A percentile compares a stretch with the other conserved stretches of the same genome.
Evolutionary conservation across 768 basidiomycete species (phyloP).

Genomic region (Tubosaeta brunneosetosa): DNA sequence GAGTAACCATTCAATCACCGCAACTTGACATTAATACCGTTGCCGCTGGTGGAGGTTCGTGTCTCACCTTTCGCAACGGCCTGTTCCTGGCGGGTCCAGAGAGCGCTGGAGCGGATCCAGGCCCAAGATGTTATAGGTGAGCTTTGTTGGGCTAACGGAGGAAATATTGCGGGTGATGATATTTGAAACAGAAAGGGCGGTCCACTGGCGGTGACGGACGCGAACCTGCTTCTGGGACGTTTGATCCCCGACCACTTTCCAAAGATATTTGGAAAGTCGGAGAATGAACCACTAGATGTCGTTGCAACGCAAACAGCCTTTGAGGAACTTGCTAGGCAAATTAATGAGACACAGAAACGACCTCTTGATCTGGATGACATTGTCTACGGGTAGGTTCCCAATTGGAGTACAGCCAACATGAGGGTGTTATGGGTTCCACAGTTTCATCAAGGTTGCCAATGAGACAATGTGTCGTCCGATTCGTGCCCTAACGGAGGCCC

Average conservation of each 20-base stretch:
- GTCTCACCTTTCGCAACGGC: conserved; percentile 84
- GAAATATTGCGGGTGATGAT: not conserved
- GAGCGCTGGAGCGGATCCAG: conserved; percentile 91
- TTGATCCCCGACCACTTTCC: conserved; percentile 90
- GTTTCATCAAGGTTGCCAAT: conserved; percentile 94
- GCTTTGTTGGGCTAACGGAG: conserved; percentile 8
- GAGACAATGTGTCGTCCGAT: conserved; percentile 97
- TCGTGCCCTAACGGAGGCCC: conserved; percentile 83
- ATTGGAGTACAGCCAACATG: not conserved
- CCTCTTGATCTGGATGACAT: conserved; percentile 75
- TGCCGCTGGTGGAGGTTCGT: conserved; percentile 91
- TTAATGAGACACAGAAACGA: conserved; percentile 61
- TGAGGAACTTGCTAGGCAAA: conserved; percentile 59
- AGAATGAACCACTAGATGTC: conserved; percentile 77
- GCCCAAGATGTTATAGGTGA: conserved; percentile 86
- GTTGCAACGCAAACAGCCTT: conserved; percentile 68
- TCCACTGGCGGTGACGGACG: conserved; percentile 88
- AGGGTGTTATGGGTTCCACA: conserved; percentile 23
- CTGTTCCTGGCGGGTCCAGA: conserved; percentile 90
- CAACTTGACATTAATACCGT: conserved; percentile 96
- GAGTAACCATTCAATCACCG: conserved; percentile 86
- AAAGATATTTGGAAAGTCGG: conserved; percentile 88
- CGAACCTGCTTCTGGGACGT: conserved; percentile 85
- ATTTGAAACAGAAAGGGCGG: conserved; percentile 68
- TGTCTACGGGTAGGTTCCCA: conserved; percentile 66